phyloP scores from a whole-genome alignment of 75 land plant species.

The Larix kaempferi region DNA sequence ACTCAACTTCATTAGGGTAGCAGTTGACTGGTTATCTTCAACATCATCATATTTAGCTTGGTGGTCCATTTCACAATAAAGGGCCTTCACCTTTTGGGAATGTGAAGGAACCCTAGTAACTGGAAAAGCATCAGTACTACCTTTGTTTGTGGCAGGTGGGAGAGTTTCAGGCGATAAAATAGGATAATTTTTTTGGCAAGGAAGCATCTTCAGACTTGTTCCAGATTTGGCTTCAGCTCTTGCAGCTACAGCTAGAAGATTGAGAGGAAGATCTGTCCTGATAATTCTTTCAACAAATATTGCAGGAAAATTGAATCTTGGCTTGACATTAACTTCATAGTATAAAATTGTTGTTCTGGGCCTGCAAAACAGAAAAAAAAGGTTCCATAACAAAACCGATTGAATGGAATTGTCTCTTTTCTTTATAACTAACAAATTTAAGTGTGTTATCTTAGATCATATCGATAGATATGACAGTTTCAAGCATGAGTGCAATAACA shows the following conservation, averaged over 20 bases:
- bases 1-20: not conserved
- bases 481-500: not conserved
- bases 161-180: not conserved
- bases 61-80: not conserved
- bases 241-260: slow-evolving; percentile 76
- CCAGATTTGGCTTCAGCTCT: slow-evolving; percentile 60
- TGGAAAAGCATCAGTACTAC: not conserved
- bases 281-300: slow-evolving; percentile 86
- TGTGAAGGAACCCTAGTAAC: not conserved
- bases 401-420: not conserved
- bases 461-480: not conserved
- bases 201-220: slow-evolving; percentile 16
- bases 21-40: not conserved
- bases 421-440: not conserved
- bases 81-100: not conserved
- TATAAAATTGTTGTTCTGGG: slow-evolving; percentile 50
- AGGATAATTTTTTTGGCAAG: not conserved
- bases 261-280: slow-evolving; percentile 89
- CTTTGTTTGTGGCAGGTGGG: not conserved
- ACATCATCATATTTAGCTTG: not conserved
- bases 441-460: not conserved
- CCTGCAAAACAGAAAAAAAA: slow-evolving; percentile 32
- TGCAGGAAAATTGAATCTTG: slow-evolving; percentile 83
- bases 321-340: slow-evolving; percentile 93
- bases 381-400: not conserved